Percentiles rank a stretch among this genome's conserved stretches.
These are phyloP conservation scores for Ascoidea rubescens DNA, from an alignment of 805 yeast genomes.

Conservation along the genomic window DNA sequence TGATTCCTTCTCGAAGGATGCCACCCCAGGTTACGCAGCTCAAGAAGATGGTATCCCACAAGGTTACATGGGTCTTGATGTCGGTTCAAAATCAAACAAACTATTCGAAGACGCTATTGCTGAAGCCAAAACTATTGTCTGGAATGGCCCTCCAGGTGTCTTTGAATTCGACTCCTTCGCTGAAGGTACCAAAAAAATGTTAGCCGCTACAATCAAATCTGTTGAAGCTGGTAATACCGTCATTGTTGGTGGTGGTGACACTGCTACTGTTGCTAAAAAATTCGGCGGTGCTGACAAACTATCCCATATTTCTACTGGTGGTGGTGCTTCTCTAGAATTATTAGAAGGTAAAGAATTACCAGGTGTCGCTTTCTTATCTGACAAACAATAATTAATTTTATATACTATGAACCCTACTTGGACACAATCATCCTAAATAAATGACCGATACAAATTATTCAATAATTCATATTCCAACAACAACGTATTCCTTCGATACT, in stretches of 20 bases:
- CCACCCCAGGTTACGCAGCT: conserved; percentile 71
- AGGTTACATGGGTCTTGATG: conserved; percentile 90
- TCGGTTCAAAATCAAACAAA: conserved; percentile 80
- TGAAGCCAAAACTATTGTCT: conserved; percentile 92
- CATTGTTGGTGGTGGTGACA: conserved; percentile 97
- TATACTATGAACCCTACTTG: background rate
- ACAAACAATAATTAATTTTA: conserved; percentile 29
- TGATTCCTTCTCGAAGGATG: conserved; percentile 87
- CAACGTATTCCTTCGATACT: too few relatives aligned
- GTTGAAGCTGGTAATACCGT: conserved; percentile 85
- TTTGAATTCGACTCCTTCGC: conserved; percentile 93
- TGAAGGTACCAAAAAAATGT: conserved; percentile 79
- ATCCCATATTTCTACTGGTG: conserved; percentile 98
- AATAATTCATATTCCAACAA: too few relatives aligned
- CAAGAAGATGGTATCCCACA: conserved; percentile 89
- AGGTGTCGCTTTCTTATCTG: conserved; percentile 89
- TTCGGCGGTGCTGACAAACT: conserved; percentile 92
- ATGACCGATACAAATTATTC: too few relatives aligned
- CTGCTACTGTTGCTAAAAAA: conserved; percentile 98
- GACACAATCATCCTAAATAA: too few relatives aligned
- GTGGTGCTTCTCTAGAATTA: conserved; percentile 98
- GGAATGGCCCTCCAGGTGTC: conserved; percentile 99
- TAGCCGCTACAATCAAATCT: conserved; percentile 79
- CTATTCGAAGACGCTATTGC: conserved; percentile 73
- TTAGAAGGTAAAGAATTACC: conserved; percentile 98